Conservation (phyloP, 2,329 filamentous ascomycete species). For the Alternaria infectoria region DNA sequence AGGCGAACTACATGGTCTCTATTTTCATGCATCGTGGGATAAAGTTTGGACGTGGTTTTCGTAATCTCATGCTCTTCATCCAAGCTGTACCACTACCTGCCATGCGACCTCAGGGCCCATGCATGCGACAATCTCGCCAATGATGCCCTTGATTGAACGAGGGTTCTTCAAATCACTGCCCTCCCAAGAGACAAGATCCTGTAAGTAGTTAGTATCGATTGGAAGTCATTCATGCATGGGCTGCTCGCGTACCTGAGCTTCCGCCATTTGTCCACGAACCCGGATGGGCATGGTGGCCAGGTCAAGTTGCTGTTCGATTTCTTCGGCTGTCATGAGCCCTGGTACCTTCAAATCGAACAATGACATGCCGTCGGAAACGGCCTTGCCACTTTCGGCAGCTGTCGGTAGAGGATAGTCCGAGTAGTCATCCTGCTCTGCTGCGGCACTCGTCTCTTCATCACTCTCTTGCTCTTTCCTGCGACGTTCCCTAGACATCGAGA, state of each 20-base stretch:
- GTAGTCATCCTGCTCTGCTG: slow-evolving; percentile 16
- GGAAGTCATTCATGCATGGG: neutral
- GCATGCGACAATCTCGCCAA: slow-evolving; percentile 72
- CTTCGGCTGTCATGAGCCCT: slow-evolving; percentile 64
- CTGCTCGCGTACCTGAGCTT: slow-evolving; percentile 40
- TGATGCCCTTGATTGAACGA: slow-evolving; percentile 63
- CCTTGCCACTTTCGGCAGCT: slow-evolving; percentile 42
- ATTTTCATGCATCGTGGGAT: neutral
- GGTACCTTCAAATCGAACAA: slow-evolving; percentile 71
- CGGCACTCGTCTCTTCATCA: neutral
- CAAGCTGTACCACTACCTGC: slow-evolving; percentile 66
- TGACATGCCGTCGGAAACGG: slow-evolving; percentile 46
- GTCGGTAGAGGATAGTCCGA: slow-evolving; percentile 34
- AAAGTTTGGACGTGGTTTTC: neutral
- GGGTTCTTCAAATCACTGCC: slow-evolving; percentile 57
- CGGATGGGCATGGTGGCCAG: slow-evolving; percentile 66
- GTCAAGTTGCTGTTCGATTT: slow-evolving; percentile 60
- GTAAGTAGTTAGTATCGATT: slow-evolving; percentile 40
- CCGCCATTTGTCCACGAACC: slow-evolving; percentile 47
- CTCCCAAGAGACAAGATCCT: slow-evolving; percentile 67
- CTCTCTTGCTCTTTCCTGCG: slow-evolving; percentile 20
- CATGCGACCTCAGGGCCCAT: slow-evolving; percentile 66
- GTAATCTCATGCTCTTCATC: slow-evolving; percentile 7
- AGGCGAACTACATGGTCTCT: neutral
- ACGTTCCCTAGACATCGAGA: slow-evolving; percentile 50